Evolutionary conservation across 805 yeast species (phyloP), one percentile per base, ranked within the genome.

Genomic region (Metschnikowia cubensis): DNA sequence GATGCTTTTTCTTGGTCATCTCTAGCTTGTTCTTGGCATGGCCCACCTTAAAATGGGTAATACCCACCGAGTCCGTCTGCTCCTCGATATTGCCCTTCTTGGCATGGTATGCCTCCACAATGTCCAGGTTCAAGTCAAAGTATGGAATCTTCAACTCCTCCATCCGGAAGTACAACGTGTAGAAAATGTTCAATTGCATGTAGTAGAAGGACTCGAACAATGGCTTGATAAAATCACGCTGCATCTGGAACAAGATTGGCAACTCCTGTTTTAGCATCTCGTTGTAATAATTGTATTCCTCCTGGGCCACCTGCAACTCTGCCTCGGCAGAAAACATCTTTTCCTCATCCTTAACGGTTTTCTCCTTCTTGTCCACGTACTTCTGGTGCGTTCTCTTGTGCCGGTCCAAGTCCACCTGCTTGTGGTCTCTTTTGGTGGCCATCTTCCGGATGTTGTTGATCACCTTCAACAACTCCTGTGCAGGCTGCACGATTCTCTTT

Each of bases 81-180:
- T 91, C 97, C 64, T 90, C 96, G 44, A 92, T 81, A 59, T 89
- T 84, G 37, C 98, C 99, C 67, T 96, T 84, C 73, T 94, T 94
- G 55, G 75, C 76, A 32, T 66, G 69, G 70, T 85, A 94, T 3
- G 91, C 85, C 65, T 87, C 92, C 48, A 87, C 76, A 55, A 94
- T 87, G 65, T 90, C 98, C 41, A 87, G 77, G 45, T 81, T 75
- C 64, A 94, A 75, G 66, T 94, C 96, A 69, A 94, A 94, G 71
- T 94, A 94, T 14, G 97, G 97, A 58, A 94, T 94, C 73, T 94
- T 90, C 87, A 92, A 84, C 65, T 89, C 96, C 71, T 92, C 96
- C 89, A 92, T 88, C 61, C 87, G 81, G 64, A 80, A 85, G 74
- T 88, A 91, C 54, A 94, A 75, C 1, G 97, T 90, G 77, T 94